Percentiles rank a stretch among this genome's conserved stretches.
phyloP scores from a whole-genome alignment of 2,329 filamentous ascomycete species.

The Alternaria gaisen region DNA sequence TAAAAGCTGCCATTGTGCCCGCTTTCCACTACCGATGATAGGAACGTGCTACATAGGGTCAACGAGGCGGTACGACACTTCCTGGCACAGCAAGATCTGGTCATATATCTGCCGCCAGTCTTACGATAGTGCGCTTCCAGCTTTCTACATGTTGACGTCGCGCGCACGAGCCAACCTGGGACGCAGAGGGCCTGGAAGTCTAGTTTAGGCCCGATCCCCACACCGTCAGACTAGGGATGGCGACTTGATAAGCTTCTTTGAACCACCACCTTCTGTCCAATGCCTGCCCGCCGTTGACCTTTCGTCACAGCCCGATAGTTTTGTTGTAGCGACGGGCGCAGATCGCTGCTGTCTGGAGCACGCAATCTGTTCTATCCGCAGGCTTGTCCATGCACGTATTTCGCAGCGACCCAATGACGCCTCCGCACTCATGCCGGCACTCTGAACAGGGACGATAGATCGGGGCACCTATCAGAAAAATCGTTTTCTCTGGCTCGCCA shows the following conservation, averaged over 20 bases:
- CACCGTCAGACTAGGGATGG: conserved; percentile 30
- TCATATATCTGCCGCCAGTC: not conserved
- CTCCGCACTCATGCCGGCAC: conserved; percentile 28
- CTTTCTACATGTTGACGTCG: conserved; percentile 2
- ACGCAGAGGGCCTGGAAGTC: conserved; percentile 17
- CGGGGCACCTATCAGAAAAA: conserved; percentile 42
- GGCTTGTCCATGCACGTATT: conserved; percentile 23
- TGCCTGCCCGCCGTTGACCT: conserved; percentile 19
- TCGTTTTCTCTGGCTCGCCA: conserved; percentile 27
- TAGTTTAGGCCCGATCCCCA: conserved; percentile 25
- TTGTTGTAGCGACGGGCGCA: conserved; percentile 15
- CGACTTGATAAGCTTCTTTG: conserved; percentile 43
- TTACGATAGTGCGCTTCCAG: not conserved
- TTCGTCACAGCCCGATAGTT: conserved; percentile 12
- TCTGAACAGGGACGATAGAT: conserved; percentile 22
- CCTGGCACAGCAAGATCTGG: not conserved
- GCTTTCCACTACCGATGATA: not conserved
- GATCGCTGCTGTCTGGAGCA: conserved; percentile 28
- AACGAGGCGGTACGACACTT: not conserved
- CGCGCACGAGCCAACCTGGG: conserved; percentile 20
- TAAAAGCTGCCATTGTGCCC: not conserved
- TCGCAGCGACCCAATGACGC: conserved; percentile 31
- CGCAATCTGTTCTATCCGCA: conserved; percentile 33
- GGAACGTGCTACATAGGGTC: not conserved
- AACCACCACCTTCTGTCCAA: conserved; percentile 30